Conservation (phyloP, 1,284 basidiomycete species). For the Cryptococcus floricola region DNA sequence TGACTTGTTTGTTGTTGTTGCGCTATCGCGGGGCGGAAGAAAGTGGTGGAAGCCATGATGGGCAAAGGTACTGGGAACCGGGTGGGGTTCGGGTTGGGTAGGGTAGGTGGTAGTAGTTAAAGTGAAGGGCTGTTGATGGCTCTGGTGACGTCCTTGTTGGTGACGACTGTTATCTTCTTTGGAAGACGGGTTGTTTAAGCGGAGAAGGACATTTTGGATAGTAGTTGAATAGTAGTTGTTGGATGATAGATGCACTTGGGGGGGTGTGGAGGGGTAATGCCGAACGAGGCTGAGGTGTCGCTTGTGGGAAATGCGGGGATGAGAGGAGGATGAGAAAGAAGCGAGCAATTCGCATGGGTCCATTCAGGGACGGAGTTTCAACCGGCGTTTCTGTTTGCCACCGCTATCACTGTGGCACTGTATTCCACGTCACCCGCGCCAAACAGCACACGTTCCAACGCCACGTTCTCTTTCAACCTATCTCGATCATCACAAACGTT, state of each 20-base stretch:
- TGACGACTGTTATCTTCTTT: conserved; percentile 15
- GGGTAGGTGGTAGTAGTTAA: conserved; percentile 4
- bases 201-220: conserved; percentile 27
- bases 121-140: conserved; percentile 4
- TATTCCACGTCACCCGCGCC: neutral
- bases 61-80: conserved; percentile 20
- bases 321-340: conserved; percentile 5
- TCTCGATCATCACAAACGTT: neutral
- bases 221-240: conserved; percentile 16
- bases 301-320: neutral
- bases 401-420: neutral
- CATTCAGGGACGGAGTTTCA: conserved; percentile 7
- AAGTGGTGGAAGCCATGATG: conserved; percentile 24
- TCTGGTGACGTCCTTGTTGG: conserved; percentile 10
- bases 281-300: conserved; percentile 9
- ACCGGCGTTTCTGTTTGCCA: neutral
- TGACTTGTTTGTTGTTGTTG: neutral
- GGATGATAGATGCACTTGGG: conserved; percentile 10
- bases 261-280: conserved; percentile 1
- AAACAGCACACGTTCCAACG: neutral
- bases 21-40: conserved; percentile 2
- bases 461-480: neutral
- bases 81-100: conserved; percentile 9
- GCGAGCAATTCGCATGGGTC: conserved; percentile 1
- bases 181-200: conserved; percentile 21